Percentiles rank a stretch among this genome's conserved stretches.
phyloP scores from a whole-genome alignment of 2,329 filamentous ascomycete genomes.

The Ramularia endophylla region DNA sequence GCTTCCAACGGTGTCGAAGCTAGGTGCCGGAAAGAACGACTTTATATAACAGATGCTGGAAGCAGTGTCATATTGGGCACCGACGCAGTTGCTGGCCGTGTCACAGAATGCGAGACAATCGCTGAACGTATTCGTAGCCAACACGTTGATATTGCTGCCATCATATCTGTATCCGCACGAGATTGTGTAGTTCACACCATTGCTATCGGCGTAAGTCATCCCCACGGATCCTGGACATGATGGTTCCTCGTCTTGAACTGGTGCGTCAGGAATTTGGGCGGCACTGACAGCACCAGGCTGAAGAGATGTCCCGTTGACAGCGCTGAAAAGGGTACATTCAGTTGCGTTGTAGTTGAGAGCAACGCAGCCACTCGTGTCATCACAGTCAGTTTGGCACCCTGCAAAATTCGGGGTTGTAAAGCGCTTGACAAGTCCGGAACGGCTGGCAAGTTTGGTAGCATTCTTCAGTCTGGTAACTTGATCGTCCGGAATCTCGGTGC shows the following conservation, averaged over 20 bases:
- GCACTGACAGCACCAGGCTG: slow-evolving; percentile 21
- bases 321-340: slow-evolving; percentile 28
- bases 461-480: background rate
- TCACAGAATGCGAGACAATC: slow-evolving; percentile 20
- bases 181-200: slow-evolving; percentile 14
- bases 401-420: slow-evolving; percentile 10
- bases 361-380: slow-evolving; percentile 21
- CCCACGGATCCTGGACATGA: slow-evolving; percentile 17
- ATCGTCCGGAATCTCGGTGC: slow-evolving; percentile 7
- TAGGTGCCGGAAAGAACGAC: slow-evolving; percentile 13
- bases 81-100: slow-evolving; percentile 15
- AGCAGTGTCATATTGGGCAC: slow-evolving; percentile 13
- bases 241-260: slow-evolving; percentile 5
- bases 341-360: slow-evolving; percentile 24
- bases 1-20: slow-evolving; percentile 6
- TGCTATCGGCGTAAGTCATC: slow-evolving; percentile 16
- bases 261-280: slow-evolving; percentile 6
- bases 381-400: slow-evolving; percentile 20
- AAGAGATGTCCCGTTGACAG: slow-evolving; percentile 20
- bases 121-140: slow-evolving; percentile 11
- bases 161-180: slow-evolving; percentile 15
- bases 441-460: background rate
- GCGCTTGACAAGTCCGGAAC: slow-evolving; percentile 6
- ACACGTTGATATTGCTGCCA: slow-evolving; percentile 14
- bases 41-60: slow-evolving; percentile 19